These are phyloP conservation scores for Gossypium raimondii DNA, from an alignment of 345 rosid species.

Conservation along the genomic window DNA sequence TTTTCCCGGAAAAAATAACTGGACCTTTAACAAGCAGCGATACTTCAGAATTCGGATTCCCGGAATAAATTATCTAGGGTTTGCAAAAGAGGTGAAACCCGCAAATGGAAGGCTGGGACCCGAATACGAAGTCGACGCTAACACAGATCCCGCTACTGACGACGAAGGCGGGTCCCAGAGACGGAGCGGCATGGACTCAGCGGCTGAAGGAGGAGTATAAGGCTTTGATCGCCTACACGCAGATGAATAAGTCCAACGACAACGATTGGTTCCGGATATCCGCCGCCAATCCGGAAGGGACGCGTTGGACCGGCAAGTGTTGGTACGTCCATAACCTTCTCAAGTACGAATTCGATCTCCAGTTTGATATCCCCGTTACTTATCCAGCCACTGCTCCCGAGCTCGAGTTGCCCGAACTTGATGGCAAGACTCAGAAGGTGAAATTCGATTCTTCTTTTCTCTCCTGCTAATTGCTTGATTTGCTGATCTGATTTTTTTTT, in stretches of 20 bases:
- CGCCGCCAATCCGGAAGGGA: slow-evolving; percentile 84
- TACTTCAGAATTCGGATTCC: background rate
- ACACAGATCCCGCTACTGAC: slow-evolving; percentile 78
- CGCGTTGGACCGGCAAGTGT: slow-evolving; percentile 97
- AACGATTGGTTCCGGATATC: slow-evolving; percentile 99
- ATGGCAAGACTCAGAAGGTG: slow-evolving; percentile 97
- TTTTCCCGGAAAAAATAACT: background rate
- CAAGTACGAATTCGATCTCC: slow-evolving; percentile 95
- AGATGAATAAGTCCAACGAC: slow-evolving; percentile 98
- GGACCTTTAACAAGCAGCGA: background rate
- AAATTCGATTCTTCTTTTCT: background rate
- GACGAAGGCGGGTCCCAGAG: slow-evolving; percentile 91
- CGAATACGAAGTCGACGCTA: slow-evolving; percentile 84
- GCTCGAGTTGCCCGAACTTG: slow-evolving; percentile 82
- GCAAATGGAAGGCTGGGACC: slow-evolving; percentile 93
- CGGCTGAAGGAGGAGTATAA: slow-evolving; percentile 96
- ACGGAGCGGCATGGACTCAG: slow-evolving; percentile 87
- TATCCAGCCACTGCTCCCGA: slow-evolving; percentile 95
- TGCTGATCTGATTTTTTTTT: background rate
- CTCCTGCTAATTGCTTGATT: background rate
- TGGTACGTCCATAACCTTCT: slow-evolving; percentile 97
- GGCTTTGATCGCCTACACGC: slow-evolving; percentile 88
- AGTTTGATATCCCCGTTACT: slow-evolving; percentile 87
- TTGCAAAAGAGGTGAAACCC: background rate
- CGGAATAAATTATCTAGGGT: slow-evolving; percentile 16